phyloP scores from a whole-genome alignment of 495 filamentous ascomycete genomes.

The Extremus antarcticus region DNA sequence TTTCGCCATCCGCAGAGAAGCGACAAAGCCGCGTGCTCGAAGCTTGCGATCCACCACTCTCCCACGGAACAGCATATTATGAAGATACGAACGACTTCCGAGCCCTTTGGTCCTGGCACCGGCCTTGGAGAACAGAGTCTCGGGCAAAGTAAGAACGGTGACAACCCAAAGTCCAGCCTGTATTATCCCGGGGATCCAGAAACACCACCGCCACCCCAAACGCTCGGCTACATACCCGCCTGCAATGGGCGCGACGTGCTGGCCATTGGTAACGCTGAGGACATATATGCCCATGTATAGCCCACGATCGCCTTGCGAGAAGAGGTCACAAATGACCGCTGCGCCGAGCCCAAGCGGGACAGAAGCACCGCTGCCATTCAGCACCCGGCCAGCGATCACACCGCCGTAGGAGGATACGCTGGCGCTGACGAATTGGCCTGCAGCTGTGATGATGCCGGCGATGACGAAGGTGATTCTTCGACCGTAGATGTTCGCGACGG shows the following conservation, averaged over 20 bases:
- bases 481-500: conserved; percentile 2
- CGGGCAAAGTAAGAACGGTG: conserved; percentile 25
- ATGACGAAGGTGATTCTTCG: neutral
- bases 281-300: conserved; percentile 25
- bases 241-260: conserved; percentile 24
- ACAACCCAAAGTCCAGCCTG: conserved; percentile 14
- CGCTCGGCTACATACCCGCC: conserved; percentile 22
- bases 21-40: conserved; percentile 18
- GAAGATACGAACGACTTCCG: neutral
- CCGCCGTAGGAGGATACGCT: conserved; percentile 4
- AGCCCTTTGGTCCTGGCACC: conserved; percentile 10
- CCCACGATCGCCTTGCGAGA: conserved; percentile 8
- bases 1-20: conserved; percentile 24
- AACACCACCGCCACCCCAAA: conserved; percentile 25
- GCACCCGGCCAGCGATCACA: conserved; percentile 7
- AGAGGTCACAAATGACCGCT: conserved; percentile 8
- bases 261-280: conserved; percentile 22
- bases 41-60: neutral
- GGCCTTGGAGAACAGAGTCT: conserved; percentile 24
- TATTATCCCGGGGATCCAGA: conserved; percentile 23
- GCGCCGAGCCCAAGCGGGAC: conserved; percentile 7
- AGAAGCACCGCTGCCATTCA: conserved; percentile 5
- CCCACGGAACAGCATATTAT: neutral
- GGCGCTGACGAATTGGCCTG: neutral
- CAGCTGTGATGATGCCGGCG: neutral